Evolutionary conservation across 1,284 basidiomycete species (phyloP).

Genomic region (Limonomyces culmigenus): DNA sequence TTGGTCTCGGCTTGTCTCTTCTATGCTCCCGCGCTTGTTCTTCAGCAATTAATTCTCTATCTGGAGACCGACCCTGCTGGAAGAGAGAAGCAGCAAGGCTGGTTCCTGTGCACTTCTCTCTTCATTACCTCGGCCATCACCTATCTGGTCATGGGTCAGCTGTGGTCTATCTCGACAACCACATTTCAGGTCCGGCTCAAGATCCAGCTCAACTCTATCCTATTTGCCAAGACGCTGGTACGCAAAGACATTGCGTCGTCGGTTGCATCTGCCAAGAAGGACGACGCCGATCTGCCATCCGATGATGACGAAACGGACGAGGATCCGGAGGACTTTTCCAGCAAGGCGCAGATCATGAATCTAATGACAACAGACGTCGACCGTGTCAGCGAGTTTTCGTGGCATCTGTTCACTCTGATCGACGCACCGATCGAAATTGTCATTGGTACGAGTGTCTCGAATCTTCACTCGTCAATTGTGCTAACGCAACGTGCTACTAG

Average conservation of each 20-base stretch:
- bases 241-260: conserved; percentile 74
- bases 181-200: conserved; percentile 56
- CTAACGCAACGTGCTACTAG: neutral
- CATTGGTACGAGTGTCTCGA: conserved; percentile 69
- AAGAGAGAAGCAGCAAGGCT: conserved; percentile 40
- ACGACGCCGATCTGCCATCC: conserved; percentile 14
- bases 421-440: conserved; percentile 80
- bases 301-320: conserved; percentile 19
- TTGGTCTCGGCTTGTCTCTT: conserved; percentile 47
- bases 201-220: conserved; percentile 70
- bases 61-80: conserved; percentile 48
- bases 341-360: conserved; percentile 83
- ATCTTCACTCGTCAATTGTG: conserved; percentile 61
- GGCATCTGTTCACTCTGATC: conserved; percentile 57
- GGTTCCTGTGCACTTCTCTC: conserved; percentile 55
- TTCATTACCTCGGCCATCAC: conserved; percentile 46
- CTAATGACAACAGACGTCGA: conserved; percentile 85
- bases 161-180: conserved; percentile 62
- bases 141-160: conserved; percentile 34
- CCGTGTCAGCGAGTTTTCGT: conserved; percentile 71
- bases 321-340: conserved; percentile 62
- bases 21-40: conserved; percentile 67
- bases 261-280: conserved; percentile 15
- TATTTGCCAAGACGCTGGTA: conserved; percentile 81
- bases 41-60: conserved; percentile 55